Evolutionary conservation across 1,284 basidiomycete genomes (phyloP).

Genomic region (Cutaneotrichosporon daszewskae): DNA sequence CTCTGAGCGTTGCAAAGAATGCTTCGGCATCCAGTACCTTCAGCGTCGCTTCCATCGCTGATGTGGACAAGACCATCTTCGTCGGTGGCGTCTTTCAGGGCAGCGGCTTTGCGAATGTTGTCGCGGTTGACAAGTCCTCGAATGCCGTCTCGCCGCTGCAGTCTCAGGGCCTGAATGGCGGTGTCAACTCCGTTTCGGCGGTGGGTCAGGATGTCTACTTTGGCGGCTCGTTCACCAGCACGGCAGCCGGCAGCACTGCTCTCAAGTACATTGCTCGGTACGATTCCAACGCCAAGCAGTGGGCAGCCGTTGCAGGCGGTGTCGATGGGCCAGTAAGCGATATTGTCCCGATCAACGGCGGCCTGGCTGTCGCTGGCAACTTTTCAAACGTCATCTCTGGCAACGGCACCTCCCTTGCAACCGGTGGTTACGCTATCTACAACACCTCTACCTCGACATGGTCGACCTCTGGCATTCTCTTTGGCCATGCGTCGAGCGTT

Average conservation of each 20-base stretch:
- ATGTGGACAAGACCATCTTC: slow-evolving; percentile 62
- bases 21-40: slow-evolving; percentile 42
- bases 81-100: slow-evolving; percentile 71
- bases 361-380: slow-evolving; percentile 65
- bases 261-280: slow-evolving; percentile 69
- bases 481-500: slow-evolving; percentile 64
- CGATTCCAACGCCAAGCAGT: slow-evolving; percentile 61
- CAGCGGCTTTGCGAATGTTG: slow-evolving; percentile 62
- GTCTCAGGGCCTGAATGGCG: slow-evolving; percentile 65
- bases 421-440: slow-evolving; percentile 72
- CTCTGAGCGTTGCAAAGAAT: slow-evolving; percentile 50
- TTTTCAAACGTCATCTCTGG: slow-evolving; percentile 59
- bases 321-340: slow-evolving; percentile 68
- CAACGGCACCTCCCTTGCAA: slow-evolving; percentile 47
- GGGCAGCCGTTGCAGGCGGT: slow-evolving; percentile 67
- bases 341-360: slow-evolving; percentile 52
- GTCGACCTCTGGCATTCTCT: slow-evolving; percentile 65
- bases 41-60: slow-evolving; percentile 56
- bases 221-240: slow-evolving; percentile 77
- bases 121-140: slow-evolving; percentile 60
- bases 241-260: slow-evolving; percentile 54
- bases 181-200: slow-evolving; percentile 62
- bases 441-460: slow-evolving; percentile 60
- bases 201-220: slow-evolving; percentile 65
- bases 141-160: slow-evolving; percentile 49